Percentiles rank a stretch among this genome's conserved stretches.
Evolutionary conservation across 108 stramenopile genomes (phyloP).

Genomic region (Skeletonema costatum): DNA sequence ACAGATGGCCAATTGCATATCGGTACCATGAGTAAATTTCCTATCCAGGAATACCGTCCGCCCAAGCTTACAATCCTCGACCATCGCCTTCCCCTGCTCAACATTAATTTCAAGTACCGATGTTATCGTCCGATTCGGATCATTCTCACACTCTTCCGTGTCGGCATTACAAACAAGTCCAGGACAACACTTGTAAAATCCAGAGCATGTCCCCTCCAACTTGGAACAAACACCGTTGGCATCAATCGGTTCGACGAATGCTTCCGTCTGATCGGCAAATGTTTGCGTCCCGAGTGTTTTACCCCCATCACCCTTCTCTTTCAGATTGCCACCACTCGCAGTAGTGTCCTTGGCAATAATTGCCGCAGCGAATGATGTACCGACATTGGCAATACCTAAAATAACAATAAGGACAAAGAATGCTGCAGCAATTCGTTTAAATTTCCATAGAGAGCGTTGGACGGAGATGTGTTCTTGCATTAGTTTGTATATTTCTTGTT

Average conservation of each 20-base stretch:
- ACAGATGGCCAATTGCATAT: neutral
- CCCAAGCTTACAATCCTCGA: neutral
- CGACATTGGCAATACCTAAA: slow-evolving; percentile 2
- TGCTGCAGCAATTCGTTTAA: slow-evolving; percentile 8
- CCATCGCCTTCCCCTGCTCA: slow-evolving; percentile 2
- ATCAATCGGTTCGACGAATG: neutral
- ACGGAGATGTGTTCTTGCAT: slow-evolving; percentile 24
- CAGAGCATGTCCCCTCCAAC: neutral
- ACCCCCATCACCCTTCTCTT: neutral
- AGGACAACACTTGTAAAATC: neutral
- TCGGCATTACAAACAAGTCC: neutral
- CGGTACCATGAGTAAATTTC: neutral
- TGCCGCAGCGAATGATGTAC: neutral
- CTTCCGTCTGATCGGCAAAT: neutral
- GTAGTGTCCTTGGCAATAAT: slow-evolving; percentile 6
- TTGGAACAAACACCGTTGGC: neutral
- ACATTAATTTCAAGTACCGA: neutral
- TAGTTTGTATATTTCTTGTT: slow-evolving; percentile 40
- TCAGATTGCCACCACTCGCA: neutral
- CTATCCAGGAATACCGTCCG: neutral
- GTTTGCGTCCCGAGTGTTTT: neutral
- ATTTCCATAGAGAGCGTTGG: slow-evolving; percentile 14
- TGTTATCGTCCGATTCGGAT: neutral
- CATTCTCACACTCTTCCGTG: neutral
- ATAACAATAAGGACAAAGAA: slow-evolving; percentile 1